Evolutionary conservation across 2,329 filamentous ascomycete genomes (phyloP), one percentile per base, ranked within the genome.

Genomic region (Arachnomyces sp.): DNA sequence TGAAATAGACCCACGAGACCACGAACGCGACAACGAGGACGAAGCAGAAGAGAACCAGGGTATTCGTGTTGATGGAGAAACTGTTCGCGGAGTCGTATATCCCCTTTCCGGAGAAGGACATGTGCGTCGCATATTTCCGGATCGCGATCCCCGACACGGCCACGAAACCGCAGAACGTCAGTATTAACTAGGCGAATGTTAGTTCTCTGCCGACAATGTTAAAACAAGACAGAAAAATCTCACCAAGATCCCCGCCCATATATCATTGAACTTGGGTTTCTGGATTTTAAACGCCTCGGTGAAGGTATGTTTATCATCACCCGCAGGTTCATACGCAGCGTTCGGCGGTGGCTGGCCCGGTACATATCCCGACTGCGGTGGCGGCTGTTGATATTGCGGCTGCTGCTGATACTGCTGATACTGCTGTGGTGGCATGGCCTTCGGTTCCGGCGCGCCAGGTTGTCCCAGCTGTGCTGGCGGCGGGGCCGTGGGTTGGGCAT

Each of bases 201-300:
- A 44, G 29, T 32, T 28, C 18, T 31, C 35, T 18, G 28, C 43
- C 28, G 40, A 25, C 14, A 31, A 29, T 14, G 8, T 38, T n/a
- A 30, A 30, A 4, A 8, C 17, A 21, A 28, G n/a, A 13, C 11
- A 14, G n/a, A 33, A 29, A n/a, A 29, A 30, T 35, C 72, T 12
- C 61, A 84, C 81, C 56, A 95, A 67, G 31, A 93, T 67, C 3
- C 84, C 88, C 3, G 89, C 89, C 90, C 89, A 95, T 17, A 85
- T 58, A 59, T 96, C 90, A 55, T 95, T 86, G 66, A 75, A 95
- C 61, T 90, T 93, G n/a, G 87, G 87, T 47, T 71, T 80, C 38
- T 86, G 77, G 38, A 95, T 63, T 63, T 82, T 82, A 71, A 96
- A 95, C 1, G 80, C 77, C 55, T 95, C 76, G 14, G 90, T 79